These are phyloP conservation scores for Monilinia aucupariae DNA, from an alignment of 2,329 filamentous ascomycete genomes.

Conservation along the genomic window DNA sequence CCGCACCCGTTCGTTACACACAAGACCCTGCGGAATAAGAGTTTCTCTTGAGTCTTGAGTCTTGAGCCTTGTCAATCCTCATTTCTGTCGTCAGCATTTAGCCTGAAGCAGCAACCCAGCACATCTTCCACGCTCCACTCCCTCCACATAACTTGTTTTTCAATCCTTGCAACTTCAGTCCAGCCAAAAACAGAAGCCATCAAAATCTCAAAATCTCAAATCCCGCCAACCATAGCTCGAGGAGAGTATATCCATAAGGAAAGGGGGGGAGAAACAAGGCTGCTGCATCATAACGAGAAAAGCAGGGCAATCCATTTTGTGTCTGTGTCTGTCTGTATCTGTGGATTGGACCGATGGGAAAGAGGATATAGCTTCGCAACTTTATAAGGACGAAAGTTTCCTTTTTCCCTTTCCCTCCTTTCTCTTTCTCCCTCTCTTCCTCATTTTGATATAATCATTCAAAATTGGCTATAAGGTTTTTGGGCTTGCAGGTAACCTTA, in stretches of 20 bases:
- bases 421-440: background rate
- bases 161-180: conserved; percentile 4
- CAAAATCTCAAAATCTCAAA: background rate
- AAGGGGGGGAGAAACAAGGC: conserved; percentile 8
- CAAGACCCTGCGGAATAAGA: background rate
- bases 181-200: too few relatives aligned
- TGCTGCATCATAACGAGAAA: background rate
- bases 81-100: conserved; percentile 5
- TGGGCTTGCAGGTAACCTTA: background rate
- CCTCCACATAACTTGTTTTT: conserved; percentile 5
- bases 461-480: background rate
- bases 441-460: background rate
- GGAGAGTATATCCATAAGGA: background rate
- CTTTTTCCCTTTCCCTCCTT: too few relatives aligned
- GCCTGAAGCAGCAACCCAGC: background rate
- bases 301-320: conserved; percentile 10
- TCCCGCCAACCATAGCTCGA: background rate
- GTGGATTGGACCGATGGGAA: background rate
- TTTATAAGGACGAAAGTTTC: background rate
- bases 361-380: conserved; percentile 4
- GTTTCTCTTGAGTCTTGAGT: background rate
- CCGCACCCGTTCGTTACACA: background rate
- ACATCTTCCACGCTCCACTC: background rate
- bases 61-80: conserved; percentile 13
- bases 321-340: background rate